Percentiles rank a stretch among this genome's conserved stretches.
These are phyloP conservation scores for Cymodocea nodosa DNA, from an alignment of 116 monocot species.

Conservation along the genomic window DNA sequence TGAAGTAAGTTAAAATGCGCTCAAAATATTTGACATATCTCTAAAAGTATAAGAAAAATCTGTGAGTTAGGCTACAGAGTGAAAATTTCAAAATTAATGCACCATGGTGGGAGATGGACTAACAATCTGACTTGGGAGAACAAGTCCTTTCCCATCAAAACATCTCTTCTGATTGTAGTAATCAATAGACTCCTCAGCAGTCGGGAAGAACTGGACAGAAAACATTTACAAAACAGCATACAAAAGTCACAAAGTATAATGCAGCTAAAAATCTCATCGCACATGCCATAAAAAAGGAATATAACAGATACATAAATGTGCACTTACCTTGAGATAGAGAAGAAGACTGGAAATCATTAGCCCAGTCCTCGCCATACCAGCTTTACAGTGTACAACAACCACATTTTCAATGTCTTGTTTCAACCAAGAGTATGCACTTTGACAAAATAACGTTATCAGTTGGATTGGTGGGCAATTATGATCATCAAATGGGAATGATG, in stretches of 20 bases:
- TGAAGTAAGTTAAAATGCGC: conserved; percentile 89
- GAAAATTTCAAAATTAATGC: background rate
- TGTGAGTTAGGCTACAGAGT: background rate
- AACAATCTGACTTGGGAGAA: conserved; percentile 99
- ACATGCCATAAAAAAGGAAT: background rate
- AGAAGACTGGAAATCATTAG: conserved; percentile 99
- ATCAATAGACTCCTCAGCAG: conserved; percentile 98
- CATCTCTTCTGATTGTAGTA: conserved; percentile 99
- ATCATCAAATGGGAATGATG: conserved; percentile 97
- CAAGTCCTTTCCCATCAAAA: conserved; percentile 93
- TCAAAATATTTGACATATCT: conserved; percentile 99
- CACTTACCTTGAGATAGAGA: conserved; percentile 78
- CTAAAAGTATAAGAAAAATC: conserved; percentile 33
- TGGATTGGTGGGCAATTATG: conserved; percentile 97
- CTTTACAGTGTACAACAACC: conserved; percentile 99
- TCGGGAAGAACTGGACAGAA: conserved; percentile 84
- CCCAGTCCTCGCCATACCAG: conserved; percentile 98
- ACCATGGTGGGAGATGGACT: conserved; percentile 26
- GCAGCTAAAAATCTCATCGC: background rate
- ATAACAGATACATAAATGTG: background rate
- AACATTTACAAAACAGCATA: background rate
- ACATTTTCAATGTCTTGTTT: conserved; percentile 99
- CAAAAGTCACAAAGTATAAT: background rate
- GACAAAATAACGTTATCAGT: conserved; percentile 85
- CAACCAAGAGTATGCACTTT: conserved; percentile 97